These are phyloP conservation scores for Colletotrichum viniferum DNA, from an alignment of 2,329 filamentous ascomycete genomes.

Conservation along the genomic window DNA sequence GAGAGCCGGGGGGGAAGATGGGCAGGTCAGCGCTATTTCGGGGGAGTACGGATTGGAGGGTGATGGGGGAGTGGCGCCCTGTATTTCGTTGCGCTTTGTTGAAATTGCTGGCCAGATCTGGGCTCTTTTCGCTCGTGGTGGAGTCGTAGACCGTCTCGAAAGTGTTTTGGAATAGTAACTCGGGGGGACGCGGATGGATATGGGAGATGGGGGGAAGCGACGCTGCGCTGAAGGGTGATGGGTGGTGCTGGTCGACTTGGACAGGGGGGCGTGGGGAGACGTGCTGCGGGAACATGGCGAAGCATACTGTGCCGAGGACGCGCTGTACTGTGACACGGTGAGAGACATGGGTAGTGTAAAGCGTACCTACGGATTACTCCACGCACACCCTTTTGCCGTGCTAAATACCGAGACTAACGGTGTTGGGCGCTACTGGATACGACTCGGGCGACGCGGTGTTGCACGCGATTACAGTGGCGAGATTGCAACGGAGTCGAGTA, in stretches of 20 bases:
- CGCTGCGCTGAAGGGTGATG: neutral
- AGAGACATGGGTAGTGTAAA: neutral
- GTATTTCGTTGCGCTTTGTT: constrained; percentile 11
- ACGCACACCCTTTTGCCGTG: neutral
- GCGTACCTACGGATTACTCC: neutral
- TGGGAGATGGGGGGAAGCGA: constrained; percentile 16
- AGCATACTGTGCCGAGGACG: neutral
- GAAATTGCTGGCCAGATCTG: constrained; percentile 7
- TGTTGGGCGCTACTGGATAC: constrained; percentile 3
- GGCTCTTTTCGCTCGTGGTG: constrained; percentile 5
- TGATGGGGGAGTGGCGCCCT: neutral
- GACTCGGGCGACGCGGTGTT: neutral
- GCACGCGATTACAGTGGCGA: neutral
- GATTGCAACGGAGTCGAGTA: neutral
- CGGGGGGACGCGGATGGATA: constrained; percentile 22
- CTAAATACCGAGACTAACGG: neutral
- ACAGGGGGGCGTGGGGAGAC: neutral
- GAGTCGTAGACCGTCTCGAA: constrained; percentile 25
- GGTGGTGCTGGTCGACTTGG: neutral
- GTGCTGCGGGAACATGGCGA: neutral
- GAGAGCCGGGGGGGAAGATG: neutral
- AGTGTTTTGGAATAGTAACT: constrained; percentile 24
- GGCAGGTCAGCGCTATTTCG: constrained; percentile 13
- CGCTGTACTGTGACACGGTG: neutral
- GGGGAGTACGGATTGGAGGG: neutral